Base-by-base conservation (phyloP, 257 asterid species). In the Coffea eugenioides region DNA sequence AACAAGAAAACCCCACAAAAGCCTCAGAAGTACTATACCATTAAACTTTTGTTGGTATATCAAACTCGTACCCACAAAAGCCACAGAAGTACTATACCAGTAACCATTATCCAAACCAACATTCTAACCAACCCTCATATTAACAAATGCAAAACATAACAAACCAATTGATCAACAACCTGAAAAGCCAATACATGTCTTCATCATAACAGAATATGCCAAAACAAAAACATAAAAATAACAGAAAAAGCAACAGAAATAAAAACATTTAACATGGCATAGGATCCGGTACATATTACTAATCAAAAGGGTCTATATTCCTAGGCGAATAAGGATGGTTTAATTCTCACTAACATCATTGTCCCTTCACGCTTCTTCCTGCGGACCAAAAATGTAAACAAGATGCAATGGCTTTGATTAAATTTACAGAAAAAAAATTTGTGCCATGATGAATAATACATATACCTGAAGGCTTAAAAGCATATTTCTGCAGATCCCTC, bases 401-500 rank as follows among this genome's bases (percentile, higher is more conserved):
- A 52, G 21, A 74, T 54, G 67, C 23, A 48, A 7, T 54, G 43
- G 31, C 27, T 75, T 76, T 76, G 16, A 27, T 62, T 9, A 45
- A 61, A 61, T 45, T 75, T 3, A 57, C 56, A 49, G 12, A 71
- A 6, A 73, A 25, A 48, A 73, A 64, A 52, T 4, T 18, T 34
- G 11, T 39, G 41, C 20, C 20, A 18, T 62, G 25, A n/a, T 23
- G 34, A 65, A 41, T 18, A 67, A 20, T 59, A 80, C 74, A 79
- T 66, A 39, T 71, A 74, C 70, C 43, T 65, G 43, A 65, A 65
- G 69, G 43, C 27, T 65, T 65, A 12, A 74, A 41, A 79, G 46
- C 27, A 62, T 67, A 25, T 52, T 59, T 62, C 9, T 41, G 43
- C 79, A 68, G 83, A 80, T 80, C 83, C 66, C 83, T 68, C 75